Base-by-base conservation (phyloP, 352 stramenopile genomes). In the Lagenidium giganteum region DNA sequence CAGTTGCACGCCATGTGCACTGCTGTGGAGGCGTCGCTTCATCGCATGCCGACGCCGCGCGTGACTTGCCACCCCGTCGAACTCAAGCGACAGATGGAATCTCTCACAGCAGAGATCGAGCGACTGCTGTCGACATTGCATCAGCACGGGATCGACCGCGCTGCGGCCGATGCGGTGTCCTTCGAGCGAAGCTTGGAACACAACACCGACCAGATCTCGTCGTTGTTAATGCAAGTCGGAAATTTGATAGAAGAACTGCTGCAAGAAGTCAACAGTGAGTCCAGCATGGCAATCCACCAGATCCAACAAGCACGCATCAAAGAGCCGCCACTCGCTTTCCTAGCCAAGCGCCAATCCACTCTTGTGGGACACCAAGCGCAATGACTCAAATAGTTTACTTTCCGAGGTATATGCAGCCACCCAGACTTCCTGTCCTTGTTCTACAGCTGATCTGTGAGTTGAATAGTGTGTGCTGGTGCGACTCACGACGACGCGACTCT, bases 241-340 rank as follows among this genome's bases (percentile, higher is more conserved):
- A 44, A 71, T 22, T 40, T 72, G 5, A 45, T 70, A 8, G 55
- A 71, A 17, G 49, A 69, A 24, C 34, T 80, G 14, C 43, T 65
- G 17, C 42, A 44, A 3, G 64, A 80, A 45, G 37, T 76, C 12
- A 57, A 66, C 45, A 56, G 57, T 0, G 61, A 74, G 25, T 65
- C 67, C 1, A 80, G 67, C 23, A 45, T 73, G 8, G 46, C 43
- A 18, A 65, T 70, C 28, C 61, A 76, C 33, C 51, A 45, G 13
- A 71, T 80, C 27, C 67, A 80, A 48, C 42, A 67, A 4, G 35
- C 31, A 27, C 47, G 54, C 3, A 23, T 55, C 5, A 32, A 51
- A 34, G 31, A 38, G 12, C n/a, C 37, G 17, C n/a, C n/a, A n/a
- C n/a, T n/a, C n/a, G n/a, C n/a, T n/a, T n/a, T n/a, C n/a, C n/a